Base-by-base conservation (phyloP, 1,139 yeast genomes). In the Pichia sp. region DNA sequence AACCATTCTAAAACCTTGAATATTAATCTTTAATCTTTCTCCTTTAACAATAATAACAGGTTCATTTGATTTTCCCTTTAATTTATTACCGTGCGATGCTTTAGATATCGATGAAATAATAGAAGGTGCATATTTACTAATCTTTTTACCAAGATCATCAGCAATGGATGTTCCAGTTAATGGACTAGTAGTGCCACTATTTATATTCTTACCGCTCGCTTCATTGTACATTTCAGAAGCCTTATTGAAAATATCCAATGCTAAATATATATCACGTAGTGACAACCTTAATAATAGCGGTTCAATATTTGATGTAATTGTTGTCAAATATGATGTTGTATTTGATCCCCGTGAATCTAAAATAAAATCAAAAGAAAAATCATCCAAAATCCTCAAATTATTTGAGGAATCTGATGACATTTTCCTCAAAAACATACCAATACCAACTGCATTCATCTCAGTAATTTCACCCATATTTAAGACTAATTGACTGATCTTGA, bases 1-100 rank as follows among this genome's bases (percentile, higher is more conserved):
- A 2, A 94, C 95, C 53, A 92, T 70, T 54, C 98, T 75, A 53
- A 88, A 64, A 0, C 98, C 98, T 28, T 88, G 94, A 56, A 89
- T 68, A 45, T 80, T 80, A 0, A 85, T 85, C 44, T 68, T 73
- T 48, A 92, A 66, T 44, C 79, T 82, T 65, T 92, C 98, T 0
- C 86, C 90, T 51, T 80, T 78, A 7, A 87, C 66, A 0, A 79
- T 61, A 1, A 77, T 69, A 8, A 66, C 68, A 1, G 71, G 60
- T 34, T 63, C 64, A 2, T 4, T 35, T 1, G 52, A 28, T 4
- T 29, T 34, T 3, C 4, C 9, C 5, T n/a, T 37, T 4, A n/a
- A 6, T 27, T 36, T 36, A 9, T 9, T 6, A 5, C 29, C 33
- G 11, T 42, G 40, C 1, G 79, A 68, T 28, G 69, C 53, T 11